A percentile compares a stretch with the other conserved stretches of the same genome.
These are phyloP conservation scores for Tylopilus vinaceipallidus DNA, from an alignment of 768 basidiomycete species.

Conservation along the genomic window DNA sequence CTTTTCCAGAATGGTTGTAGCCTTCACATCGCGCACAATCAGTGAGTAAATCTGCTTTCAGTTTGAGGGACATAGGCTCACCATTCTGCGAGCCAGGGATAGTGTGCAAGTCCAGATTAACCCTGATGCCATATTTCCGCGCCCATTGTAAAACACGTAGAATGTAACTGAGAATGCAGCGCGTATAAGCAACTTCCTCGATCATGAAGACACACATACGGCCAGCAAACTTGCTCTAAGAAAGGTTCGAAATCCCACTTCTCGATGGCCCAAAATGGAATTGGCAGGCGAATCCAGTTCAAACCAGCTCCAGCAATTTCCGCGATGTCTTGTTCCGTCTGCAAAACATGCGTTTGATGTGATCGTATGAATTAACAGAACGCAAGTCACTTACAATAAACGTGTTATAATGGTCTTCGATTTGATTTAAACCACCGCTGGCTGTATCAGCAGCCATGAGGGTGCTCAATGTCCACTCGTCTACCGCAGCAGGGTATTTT, in stretches of 20 bases:
- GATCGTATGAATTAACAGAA: neutral
- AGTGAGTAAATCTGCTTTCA: neutral
- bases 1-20: conserved; percentile 60
- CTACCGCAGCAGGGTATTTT: conserved; percentile 51
- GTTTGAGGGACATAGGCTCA: conserved; percentile 11
- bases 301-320: conserved; percentile 85
- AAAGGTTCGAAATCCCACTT: conserved; percentile 75
- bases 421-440: conserved; percentile 58
- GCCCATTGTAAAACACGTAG: conserved; percentile 76
- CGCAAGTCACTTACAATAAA: conserved; percentile 62
- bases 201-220: conserved; percentile 36
- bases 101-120: conserved; percentile 78
- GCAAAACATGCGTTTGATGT: conserved; percentile 4
- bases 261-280: conserved; percentile 87
- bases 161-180: conserved; percentile 52
- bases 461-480: conserved; percentile 67
- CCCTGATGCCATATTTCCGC: conserved; percentile 85
- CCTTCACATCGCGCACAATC: conserved; percentile 30
- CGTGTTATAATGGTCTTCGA: conserved; percentile 77
- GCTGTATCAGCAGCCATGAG: conserved; percentile 66
- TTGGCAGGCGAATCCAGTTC: conserved; percentile 79
- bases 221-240: conserved; percentile 72
- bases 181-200: conserved; percentile 4
- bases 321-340: conserved; percentile 91
- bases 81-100: conserved; percentile 82